These are phyloP conservation scores for Thelonectria discophora DNA, from an alignment of 2,329 filamentous ascomycete species.

Conservation along the genomic window DNA sequence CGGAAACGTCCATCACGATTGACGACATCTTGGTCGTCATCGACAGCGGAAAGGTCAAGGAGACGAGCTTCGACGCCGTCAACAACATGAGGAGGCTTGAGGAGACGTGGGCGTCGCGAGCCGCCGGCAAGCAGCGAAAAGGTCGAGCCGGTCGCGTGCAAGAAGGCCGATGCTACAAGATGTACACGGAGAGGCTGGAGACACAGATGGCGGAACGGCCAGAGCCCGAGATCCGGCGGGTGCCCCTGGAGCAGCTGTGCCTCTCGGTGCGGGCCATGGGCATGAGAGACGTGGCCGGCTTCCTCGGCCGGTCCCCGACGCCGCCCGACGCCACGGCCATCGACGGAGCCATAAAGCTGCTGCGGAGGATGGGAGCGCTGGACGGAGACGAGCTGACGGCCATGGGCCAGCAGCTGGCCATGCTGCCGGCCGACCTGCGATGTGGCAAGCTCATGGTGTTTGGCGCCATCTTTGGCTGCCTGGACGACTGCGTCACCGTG, in stretches of 20 bases:
- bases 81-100: conserved; percentile 95
- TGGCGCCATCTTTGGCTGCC: conserved; percentile 90
- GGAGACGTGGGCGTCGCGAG: conserved; percentile 93
- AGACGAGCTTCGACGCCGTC: conserved; percentile 90
- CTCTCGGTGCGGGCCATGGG: conserved; percentile 96
- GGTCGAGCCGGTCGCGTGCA: conserved; percentile 94
- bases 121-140: conserved; percentile 92
- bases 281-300: conserved; percentile 79
- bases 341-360: conserved; percentile 80
- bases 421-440: conserved; percentile 92
- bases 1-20: conserved; percentile 98
- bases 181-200: conserved; percentile 89
- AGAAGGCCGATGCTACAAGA: conserved; percentile 91
- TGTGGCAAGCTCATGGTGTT: conserved; percentile 97
- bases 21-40: conserved; percentile 97
- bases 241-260: conserved; percentile 93
- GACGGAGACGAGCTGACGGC: conserved; percentile 88
- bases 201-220: conserved; percentile 86
- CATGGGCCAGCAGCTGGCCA: conserved; percentile 89
- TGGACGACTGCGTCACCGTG: conserved; percentile 88
- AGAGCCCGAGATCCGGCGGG: conserved; percentile 91
- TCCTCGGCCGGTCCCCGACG: conserved; percentile 86
- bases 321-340: conserved; percentile 88
- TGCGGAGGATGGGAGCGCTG: conserved; percentile 87
- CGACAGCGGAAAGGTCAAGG: conserved; percentile 94